phyloP scores from a whole-genome alignment of 176 grass and related monocot genomes.

The Sorghum bicolor region DNA sequence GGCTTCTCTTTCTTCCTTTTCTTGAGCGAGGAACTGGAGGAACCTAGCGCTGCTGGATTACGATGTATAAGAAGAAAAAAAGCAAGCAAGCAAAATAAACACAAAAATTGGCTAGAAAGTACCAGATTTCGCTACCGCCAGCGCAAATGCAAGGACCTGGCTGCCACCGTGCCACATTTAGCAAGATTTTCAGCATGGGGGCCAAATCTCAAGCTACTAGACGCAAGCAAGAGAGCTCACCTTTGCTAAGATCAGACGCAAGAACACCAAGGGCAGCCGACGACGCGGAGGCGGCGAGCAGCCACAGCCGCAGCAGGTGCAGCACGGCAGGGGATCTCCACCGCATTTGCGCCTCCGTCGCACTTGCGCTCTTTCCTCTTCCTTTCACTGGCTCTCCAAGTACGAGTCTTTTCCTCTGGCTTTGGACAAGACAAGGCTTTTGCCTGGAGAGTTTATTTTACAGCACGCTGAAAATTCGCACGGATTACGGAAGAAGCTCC shows the following conservation, averaged over 20 bases:
- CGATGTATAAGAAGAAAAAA: neutral
- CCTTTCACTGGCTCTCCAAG: neutral
- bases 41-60: neutral
- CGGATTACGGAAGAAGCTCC: neutral
- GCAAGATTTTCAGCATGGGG: slow-evolving; percentile 18
- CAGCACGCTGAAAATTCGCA: neutral
- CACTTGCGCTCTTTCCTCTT: neutral
- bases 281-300: slow-evolving; percentile 46
- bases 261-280: slow-evolving; percentile 27
- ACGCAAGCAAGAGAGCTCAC: slow-evolving; percentile 29
- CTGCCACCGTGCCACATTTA: slow-evolving; percentile 2
- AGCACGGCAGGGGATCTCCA: slow-evolving; percentile 37
- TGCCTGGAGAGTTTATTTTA: neutral
- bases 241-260: slow-evolving; percentile 45
- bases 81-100: neutral
- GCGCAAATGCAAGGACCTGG: neutral
- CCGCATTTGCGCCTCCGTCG: slow-evolving; percentile 31
- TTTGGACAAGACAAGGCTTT: slow-evolving; percentile 25
- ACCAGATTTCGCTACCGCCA: neutral
- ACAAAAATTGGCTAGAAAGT: neutral
- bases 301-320: slow-evolving; percentile 27
- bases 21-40: neutral
- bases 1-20: neutral
- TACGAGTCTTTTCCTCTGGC: slow-evolving; percentile 14
- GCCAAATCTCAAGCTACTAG: slow-evolving; percentile 8